These are phyloP conservation scores for Paramecium sexaurelia DNA, from an alignment of 73 alveolate species.

Conservation along the genomic window DNA sequence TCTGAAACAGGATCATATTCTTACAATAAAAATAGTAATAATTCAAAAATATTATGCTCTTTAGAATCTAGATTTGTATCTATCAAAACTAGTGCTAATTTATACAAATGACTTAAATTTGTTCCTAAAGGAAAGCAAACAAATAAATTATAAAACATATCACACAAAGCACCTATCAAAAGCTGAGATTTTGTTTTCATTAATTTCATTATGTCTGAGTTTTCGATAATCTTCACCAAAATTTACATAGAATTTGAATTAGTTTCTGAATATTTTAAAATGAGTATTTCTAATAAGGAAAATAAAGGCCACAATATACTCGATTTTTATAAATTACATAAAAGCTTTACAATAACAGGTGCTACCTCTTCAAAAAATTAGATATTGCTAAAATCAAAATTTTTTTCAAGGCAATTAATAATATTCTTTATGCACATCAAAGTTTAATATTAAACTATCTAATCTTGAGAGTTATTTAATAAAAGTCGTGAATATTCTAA, in stretches of 20 bases:
- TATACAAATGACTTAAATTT: neutral
- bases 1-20: constrained; percentile 17
- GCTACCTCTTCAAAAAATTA: constrained; percentile 8
- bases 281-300: neutral
- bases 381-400: neutral
- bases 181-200: neutral
- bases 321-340: neutral
- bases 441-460: constrained; percentile 3
- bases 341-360: neutral
- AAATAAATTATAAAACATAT: constrained; percentile 2
- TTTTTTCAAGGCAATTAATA: neutral
- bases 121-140: constrained; percentile 28
- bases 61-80: neutral
- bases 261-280: neutral
- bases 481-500: neutral
- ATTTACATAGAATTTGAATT: neutral
- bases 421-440: constrained; percentile 13
- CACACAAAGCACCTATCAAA: constrained; percentile 23
- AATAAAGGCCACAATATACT: constrained; percentile 32
- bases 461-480: constrained; percentile 3
- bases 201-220: neutral
- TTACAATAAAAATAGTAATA: neutral
- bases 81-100: constrained; percentile 13
- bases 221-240: neutral
- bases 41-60: neutral